Evolutionary conservation across 768 basidiomycete species (phyloP), one percentile per base, ranked within the genome.

Genomic region (Mycena olivaceomarginata): DNA sequence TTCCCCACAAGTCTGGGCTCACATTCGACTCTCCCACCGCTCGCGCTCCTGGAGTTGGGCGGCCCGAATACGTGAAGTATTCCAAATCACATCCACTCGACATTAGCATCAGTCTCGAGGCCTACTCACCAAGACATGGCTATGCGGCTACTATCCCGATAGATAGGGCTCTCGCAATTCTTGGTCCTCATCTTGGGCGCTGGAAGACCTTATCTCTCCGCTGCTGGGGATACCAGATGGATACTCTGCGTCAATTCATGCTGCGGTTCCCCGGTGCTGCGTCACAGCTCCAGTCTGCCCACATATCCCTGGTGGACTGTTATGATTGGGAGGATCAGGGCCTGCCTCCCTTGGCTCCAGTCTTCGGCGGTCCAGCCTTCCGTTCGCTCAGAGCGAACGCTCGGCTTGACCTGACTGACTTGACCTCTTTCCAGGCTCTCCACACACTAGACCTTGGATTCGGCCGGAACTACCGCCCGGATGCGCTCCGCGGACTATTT

Each of bases 121-220:
- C 60, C 37, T 62, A 62, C 37, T 12, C 22, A 3, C 10, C 10
- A 22, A 25, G 11, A 45, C 2, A 45, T 45, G 43, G 11, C 6
- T 15, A 11, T 45, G 43, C 7, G 10, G 43, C 3, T 15, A 5
- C 56, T 12, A 57, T 57, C 9, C 22, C 56, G 12, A 20, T 57
- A 11, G 22, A 22, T 15, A 41, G 13, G 63, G 63, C 25, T 1
- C 59, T 74, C 39, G 57, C 41, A 8, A 41, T 74, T 6, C 13
- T 74, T 5, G 73, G 73, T 1, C 73, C 37, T 0, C 67, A 67
- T 67, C 31, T 74, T 4, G 46, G 22, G 4, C 73, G 67, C 39
- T 74, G 73, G 73, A 31, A 48, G 4, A 68, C 37, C 9, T 6
- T 74, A 37, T 56, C 67, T 6, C 15, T 74, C 12, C 73, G 59